A percentile compares a stretch with the other conserved stretches of the same genome.
phyloP scores from a whole-genome alignment of 345 rosid genomes.

The Sonneratia alba region DNA sequence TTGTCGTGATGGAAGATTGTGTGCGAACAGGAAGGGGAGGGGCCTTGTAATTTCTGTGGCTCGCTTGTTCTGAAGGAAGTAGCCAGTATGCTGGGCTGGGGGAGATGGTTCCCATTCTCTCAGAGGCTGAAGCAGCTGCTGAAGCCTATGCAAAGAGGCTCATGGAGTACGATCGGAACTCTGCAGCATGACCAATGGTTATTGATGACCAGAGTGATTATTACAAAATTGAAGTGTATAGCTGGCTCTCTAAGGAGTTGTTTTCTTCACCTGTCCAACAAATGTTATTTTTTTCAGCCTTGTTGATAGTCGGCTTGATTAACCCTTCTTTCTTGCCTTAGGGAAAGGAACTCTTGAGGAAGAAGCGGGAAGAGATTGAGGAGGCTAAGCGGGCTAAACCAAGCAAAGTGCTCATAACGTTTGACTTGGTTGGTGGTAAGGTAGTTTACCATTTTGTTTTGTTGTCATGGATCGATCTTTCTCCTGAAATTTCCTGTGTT shows the following conservation, averaged over 20 bases:
- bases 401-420: slow-evolving; percentile 73
- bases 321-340: slow-evolving; percentile 9
- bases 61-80: slow-evolving; percentile 78
- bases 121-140: slow-evolving; percentile 77
- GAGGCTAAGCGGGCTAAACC: slow-evolving; percentile 63
- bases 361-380: slow-evolving; percentile 69
- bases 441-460: slow-evolving; percentile 11
- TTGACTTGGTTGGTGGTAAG: slow-evolving; percentile 95
- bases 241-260: slow-evolving; percentile 90
- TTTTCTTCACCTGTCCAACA: slow-evolving; percentile 1
- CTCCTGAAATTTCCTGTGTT: no score
- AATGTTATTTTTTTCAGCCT: background rate
- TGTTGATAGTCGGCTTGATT: background rate
- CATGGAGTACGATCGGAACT: slow-evolving; percentile 76
- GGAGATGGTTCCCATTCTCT: slow-evolving; percentile 43
- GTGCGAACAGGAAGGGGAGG: slow-evolving; percentile 97
- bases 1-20: slow-evolving; percentile 93
- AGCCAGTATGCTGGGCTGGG: slow-evolving; percentile 81
- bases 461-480: no score
- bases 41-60: slow-evolving; percentile 82
- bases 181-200: slow-evolving; percentile 88
- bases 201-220: slow-evolving; percentile 97
- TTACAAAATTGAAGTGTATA: slow-evolving; percentile 77
- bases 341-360: slow-evolving; percentile 80
- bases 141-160: slow-evolving; percentile 90